phyloP scores from a whole-genome alignment of 1,284 basidiomycete species.

The Kwoniella shivajii region DNA sequence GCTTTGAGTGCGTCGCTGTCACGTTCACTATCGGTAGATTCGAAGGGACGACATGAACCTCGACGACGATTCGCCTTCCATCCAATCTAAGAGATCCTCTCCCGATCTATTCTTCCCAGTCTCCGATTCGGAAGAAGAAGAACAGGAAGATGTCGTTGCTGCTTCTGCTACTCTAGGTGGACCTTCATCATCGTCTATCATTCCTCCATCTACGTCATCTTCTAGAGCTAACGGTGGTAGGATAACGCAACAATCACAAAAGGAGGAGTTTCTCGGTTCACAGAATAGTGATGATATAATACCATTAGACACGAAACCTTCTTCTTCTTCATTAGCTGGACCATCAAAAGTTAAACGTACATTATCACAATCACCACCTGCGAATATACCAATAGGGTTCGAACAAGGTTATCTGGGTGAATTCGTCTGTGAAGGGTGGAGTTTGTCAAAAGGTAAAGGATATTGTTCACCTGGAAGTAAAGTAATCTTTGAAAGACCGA shows the following conservation, averaged over 20 bases:
- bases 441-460: slow-evolving; percentile 53
- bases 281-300: slow-evolving; percentile 24
- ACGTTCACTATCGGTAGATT: no score
- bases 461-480: slow-evolving; percentile 51
- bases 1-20: no score
- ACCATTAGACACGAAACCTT: slow-evolving; percentile 13
- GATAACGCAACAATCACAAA: neutral
- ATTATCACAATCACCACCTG: slow-evolving; percentile 21
- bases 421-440: slow-evolving; percentile 54
- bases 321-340: slow-evolving; percentile 11
- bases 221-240: neutral
- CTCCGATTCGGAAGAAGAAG: slow-evolving; percentile 37
- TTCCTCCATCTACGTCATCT: neutral
- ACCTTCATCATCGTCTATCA: slow-evolving; percentile 5
- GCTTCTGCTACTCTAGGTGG: slow-evolving; percentile 3
- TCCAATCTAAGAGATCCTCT: slow-evolving; percentile 15
- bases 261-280: slow-evolving; percentile 7
- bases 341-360: slow-evolving; percentile 23
- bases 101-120: slow-evolving; percentile 46
- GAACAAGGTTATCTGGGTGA: slow-evolving; percentile 51
- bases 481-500: slow-evolving; percentile 48
- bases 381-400: slow-evolving; percentile 31
- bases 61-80: slow-evolving; percentile 5
- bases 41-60: no score
- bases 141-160: slow-evolving; percentile 21